Evolutionary conservation across 2,329 filamentous ascomycete genomes (phyloP), one percentile per base, ranked within the genome.

Genomic region (Fulvia fulva): DNA sequence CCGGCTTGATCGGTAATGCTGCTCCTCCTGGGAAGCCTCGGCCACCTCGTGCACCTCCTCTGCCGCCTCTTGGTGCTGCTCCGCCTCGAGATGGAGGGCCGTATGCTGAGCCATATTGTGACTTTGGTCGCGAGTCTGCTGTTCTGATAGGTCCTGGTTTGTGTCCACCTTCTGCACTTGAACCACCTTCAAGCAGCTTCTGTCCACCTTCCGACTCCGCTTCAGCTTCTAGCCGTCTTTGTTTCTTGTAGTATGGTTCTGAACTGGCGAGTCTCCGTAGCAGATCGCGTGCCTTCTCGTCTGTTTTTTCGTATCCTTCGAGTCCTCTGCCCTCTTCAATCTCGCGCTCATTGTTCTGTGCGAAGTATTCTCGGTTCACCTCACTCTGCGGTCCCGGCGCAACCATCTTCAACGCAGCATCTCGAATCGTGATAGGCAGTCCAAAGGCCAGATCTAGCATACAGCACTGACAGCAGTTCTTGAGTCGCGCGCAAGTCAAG

Each of bases 391-490:
- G 94, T 0, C 94, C 94, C 0, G 94, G 92, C 0, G 93, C 92
- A 44, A 97, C 90, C 89, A 99, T 96, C 80, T 97, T 97, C 63
- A 99, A 81, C 5, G 95, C 94, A 2, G 94, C 94, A 79, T 99
- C 94, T 71, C 94, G 87, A 58, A 99, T 90, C 14, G 92, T 89
- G 70, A 99, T 96, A 11, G 94, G 94, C 26, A 99, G 81, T 23
- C 94, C 95, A 71, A 97, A 99, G 12, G 90, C 93, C 60, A 99
- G 79, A 81, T 99, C 94, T 54, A 99, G 87, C 91, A 97, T 97
- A 80, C 94, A 99, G 77, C 88, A 93, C 79, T 99, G 94, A 72
- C 94, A 99, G 79, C 94, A 97, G 79, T 99, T 99, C 78, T 99
- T 99, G 65, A 97, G 82, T 46, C 94, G 89, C 22, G 94, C 93